Base-by-base conservation (phyloP, 2,329 filamentous ascomycete genomes). In the Pezicula carpinea region DNA sequence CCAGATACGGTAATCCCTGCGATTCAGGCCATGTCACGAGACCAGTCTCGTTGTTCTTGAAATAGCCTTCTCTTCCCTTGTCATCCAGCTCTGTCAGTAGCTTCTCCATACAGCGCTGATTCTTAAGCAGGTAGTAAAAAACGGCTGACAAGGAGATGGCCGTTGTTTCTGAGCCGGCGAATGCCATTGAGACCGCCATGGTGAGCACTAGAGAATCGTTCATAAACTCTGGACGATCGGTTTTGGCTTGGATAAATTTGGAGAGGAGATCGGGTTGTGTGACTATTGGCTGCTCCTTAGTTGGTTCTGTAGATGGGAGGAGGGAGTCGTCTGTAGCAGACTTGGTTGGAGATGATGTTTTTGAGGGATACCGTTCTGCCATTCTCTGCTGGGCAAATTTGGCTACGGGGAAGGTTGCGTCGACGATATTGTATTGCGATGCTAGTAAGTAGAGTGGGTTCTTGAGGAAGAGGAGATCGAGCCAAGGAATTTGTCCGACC, bases 141-240 rank as follows among this genome's bases (percentile, higher is more conserved):
- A 90, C 77, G 6, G 82, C 75, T 5, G 79, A 78, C 0, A 91
- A 73, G 6, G 78, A 81, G 59, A 91, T 91, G 33, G 85, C 87
- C 0, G 87, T 92, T 0, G 87, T 92, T 65, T 93, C 88, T 2
- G 80, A 85, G 3, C 87, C 87, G 0, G 88, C 88, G 55, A 86
- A 80, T 0, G 77, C 77, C 83, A 87, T 87, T 48, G 74, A 81
- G n/a, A 83, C 78, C 42, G 82, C 83, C 68, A 86, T 84, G 6
- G 83, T 83, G 53, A 85, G 79, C 10, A 89, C 84, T 7, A 85
- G 72, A 3, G 72, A 74, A 57, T 88, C 81, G 19, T 74, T 81
- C 82, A 89, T 87, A 66, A 89, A 85, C 2, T 83, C 79, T 0
- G 84, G 83, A 36, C 83, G 79, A 15, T 80, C 74, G 57, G 83